These are phyloP conservation scores for Straminergon stramineum DNA, from an alignment of 225 moss, liverwort and hornwort genomes.

Conservation along the genomic window DNA sequence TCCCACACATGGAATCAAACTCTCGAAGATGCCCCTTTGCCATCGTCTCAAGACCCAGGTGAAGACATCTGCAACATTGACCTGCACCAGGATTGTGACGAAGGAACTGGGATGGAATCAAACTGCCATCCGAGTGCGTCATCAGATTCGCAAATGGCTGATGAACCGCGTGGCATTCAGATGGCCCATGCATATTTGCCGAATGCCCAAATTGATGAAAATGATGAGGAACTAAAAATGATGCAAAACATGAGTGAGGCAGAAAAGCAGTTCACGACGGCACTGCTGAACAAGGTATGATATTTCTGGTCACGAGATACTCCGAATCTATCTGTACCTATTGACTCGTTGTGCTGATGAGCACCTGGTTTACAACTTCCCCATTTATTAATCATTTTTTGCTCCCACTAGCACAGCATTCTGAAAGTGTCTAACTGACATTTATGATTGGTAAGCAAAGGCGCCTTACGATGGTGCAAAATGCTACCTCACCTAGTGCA, in stretches of 20 bases:
- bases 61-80: conserved; percentile 43
- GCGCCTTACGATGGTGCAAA: neutral
- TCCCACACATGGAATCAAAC: conserved; percentile 1
- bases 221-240: conserved; percentile 1
- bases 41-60: conserved; percentile 18
- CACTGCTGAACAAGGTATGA: conserved; percentile 21
- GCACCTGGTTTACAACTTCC: neutral
- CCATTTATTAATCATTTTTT: neutral
- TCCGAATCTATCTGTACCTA: neutral
- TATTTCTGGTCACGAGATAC: neutral
- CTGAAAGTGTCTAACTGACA: neutral
- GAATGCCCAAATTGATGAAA: neutral
- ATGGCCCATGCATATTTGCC: neutral
- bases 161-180: neutral
- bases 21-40: neutral
- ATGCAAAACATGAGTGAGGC: conserved; percentile 40
- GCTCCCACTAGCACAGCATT: neutral
- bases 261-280: conserved; percentile 32
- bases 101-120: conserved; percentile 3
- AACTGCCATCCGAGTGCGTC: neutral
- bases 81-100: conserved; percentile 21
- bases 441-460: neutral
- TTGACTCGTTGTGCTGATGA: neutral
- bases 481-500: neutral
- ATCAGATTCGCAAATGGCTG: neutral